Percentiles rank a stretch among this genome's conserved stretches.
Conservation (phyloP, 2,329 filamentous ascomycete species). For the Trematosphaeria pertusa region DNA sequence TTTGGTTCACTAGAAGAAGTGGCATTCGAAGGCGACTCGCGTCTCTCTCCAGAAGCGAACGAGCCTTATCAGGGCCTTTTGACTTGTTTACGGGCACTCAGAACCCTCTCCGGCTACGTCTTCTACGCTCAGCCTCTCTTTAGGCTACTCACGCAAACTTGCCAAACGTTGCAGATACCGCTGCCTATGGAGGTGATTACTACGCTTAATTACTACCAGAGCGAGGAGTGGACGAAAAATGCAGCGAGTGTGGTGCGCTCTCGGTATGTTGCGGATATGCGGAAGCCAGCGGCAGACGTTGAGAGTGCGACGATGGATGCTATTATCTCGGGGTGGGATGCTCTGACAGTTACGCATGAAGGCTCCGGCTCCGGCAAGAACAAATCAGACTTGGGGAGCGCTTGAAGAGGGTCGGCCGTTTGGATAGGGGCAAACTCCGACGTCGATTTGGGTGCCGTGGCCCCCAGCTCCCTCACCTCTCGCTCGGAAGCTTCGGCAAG, state of each 20-base stretch:
- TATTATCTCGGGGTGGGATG: slow-evolving; percentile 36
- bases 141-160: slow-evolving; percentile 36
- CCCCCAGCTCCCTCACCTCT: too few relatives aligned
- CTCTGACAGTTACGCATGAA: slow-evolving; percentile 21
- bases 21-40: slow-evolving; percentile 9
- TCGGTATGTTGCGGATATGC: slow-evolving; percentile 38
- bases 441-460: too few relatives aligned
- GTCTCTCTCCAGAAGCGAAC: slow-evolving; percentile 12
- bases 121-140: slow-evolving; percentile 40
- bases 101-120: slow-evolving; percentile 28
- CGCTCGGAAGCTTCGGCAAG: too few relatives aligned
- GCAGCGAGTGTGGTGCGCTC: slow-evolving; percentile 35
- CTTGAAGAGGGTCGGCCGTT: too few relatives aligned
- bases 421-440: too few relatives aligned
- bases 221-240: slow-evolving; percentile 40
- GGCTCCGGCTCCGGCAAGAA: too few relatives aligned
- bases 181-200: slow-evolving; percentile 29
- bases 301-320: slow-evolving; percentile 36
- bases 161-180: slow-evolving; percentile 25
- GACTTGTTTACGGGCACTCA: slow-evolving; percentile 35
- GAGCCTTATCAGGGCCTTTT: slow-evolving; percentile 35
- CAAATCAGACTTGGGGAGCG: too few relatives aligned
- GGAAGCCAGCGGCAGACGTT: slow-evolving; percentile 18
- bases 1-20: slow-evolving; percentile 38
- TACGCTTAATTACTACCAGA: slow-evolving; percentile 28